A percentile compares a stretch with the other conserved stretches of the same genome.
Evolutionary conservation across 2,329 filamentous ascomycete genomes (phyloP).

Genomic region (Pseudonectria foliicola): DNA sequence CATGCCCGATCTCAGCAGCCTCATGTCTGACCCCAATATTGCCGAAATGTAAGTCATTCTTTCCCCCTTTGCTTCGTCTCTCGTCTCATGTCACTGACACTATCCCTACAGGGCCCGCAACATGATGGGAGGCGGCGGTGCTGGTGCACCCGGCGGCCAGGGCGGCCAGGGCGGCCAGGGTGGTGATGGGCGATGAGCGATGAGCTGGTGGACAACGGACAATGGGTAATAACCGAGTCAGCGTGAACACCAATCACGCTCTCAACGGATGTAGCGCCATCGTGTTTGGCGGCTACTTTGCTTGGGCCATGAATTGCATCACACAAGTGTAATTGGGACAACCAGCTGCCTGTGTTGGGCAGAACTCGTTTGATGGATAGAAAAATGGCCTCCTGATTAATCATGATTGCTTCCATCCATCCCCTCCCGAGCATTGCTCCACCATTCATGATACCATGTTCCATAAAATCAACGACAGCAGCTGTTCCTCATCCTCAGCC

Average conservation of each 20-base stretch:
- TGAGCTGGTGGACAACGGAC: constrained; percentile 6
- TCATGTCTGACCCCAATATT: constrained; percentile 91
- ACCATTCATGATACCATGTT: too few relatives aligned
- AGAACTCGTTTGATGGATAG: constrained; percentile 15
- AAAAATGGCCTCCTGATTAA: constrained; percentile 8
- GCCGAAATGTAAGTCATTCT: constrained; percentile 73
- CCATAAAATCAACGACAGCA: too few relatives aligned
- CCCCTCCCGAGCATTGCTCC: too few relatives aligned
- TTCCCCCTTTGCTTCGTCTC: background rate
- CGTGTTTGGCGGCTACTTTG: constrained; percentile 5
- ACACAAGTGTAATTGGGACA: constrained; percentile 16
- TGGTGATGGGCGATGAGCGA: constrained; percentile 9
- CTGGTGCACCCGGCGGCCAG: constrained; percentile 20
- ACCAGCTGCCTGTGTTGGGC: constrained; percentile 8
- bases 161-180: constrained; percentile 20
- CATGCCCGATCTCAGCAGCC: constrained; percentile 69
- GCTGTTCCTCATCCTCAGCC: too few relatives aligned
- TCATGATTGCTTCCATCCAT: too few relatives aligned
- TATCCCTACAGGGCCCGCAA: constrained; percentile 33
- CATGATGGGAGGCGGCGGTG: constrained; percentile 38
- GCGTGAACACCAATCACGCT: too few relatives aligned
- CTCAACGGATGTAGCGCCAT: too few relatives aligned
- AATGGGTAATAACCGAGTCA: too few relatives aligned
- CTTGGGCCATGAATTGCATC: constrained; percentile 7
- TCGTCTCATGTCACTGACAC: background rate